A percentile compares a stretch with the other conserved stretches of the same genome.
Conservation (phyloP, 495 filamentous ascomycete genomes). For the Tuber brumale region DNA sequence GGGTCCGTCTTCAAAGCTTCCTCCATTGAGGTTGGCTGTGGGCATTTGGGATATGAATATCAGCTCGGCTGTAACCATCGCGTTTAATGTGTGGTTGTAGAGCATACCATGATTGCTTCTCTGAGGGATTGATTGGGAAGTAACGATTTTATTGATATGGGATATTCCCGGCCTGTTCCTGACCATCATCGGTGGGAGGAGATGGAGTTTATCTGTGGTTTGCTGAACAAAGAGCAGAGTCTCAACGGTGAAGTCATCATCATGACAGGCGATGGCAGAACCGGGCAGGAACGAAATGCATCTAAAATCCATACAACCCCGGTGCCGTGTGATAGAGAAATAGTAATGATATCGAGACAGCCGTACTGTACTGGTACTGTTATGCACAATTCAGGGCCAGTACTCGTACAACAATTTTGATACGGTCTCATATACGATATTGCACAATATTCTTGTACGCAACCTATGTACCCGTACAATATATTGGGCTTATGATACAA, state of each 20-base stretch:
- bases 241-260: conserved; percentile 34
- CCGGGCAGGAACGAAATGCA: neutral
- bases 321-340: neutral
- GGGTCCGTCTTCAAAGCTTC: conserved; percentile 68
- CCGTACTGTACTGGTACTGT: neutral
- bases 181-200: conserved; percentile 20
- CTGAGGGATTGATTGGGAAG: conserved; percentile 29
- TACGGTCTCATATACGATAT: neutral
- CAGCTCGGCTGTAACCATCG: conserved; percentile 27
- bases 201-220: conserved; percentile 1
- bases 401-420: neutral
- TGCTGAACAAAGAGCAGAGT: conserved; percentile 8
- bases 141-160: neutral
- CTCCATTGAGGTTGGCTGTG: conserved; percentile 49
- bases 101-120: neutral
- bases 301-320: neutral
- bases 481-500: neutral
- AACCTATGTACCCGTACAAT: neutral
- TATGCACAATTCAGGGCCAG: neutral
- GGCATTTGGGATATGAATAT: conserved; percentile 25
- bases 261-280: conserved; percentile 6
- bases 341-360: neutral
- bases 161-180: conserved; percentile 21
- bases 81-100: neutral
- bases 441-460: neutral